Conservation (phyloP, 352 stramenopile genomes). For the Aphanomyces invadans region DNA sequence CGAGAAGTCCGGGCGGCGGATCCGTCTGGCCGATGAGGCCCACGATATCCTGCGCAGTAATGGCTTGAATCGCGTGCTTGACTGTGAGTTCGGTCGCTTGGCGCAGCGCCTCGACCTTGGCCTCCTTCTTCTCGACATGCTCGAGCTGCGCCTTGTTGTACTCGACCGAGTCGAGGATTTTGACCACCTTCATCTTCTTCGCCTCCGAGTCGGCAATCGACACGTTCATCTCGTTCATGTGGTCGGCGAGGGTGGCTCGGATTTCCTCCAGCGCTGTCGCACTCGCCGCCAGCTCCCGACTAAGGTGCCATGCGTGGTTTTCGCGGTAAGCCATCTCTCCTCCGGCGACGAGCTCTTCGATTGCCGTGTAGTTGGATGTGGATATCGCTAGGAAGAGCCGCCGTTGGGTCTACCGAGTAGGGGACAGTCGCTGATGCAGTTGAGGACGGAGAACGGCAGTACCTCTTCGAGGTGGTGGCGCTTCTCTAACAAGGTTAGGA, state of each 20-base stretch:
- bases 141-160: conserved; percentile 48
- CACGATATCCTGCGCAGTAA: conserved; percentile 70
- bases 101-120: conserved; percentile 35
- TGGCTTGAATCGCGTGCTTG: conserved; percentile 47
- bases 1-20: conserved; percentile 39
- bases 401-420: conserved; percentile 34
- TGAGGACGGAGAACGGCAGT: not conserved
- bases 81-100: conserved; percentile 32
- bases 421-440: not conserved
- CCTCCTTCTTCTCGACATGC: conserved; percentile 44
- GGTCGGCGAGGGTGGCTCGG: conserved; percentile 34
- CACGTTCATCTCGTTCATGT: conserved; percentile 48
- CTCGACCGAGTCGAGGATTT: conserved; percentile 46
- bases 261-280: conserved; percentile 23
- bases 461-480: not conserved
- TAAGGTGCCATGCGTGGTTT: conserved; percentile 19
- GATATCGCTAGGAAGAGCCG: conserved; percentile 58
- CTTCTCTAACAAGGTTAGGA: not conserved
- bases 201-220: conserved; percentile 66
- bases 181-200: conserved; percentile 39
- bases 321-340: conserved; percentile 22
- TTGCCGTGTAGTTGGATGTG: conserved; percentile 53
- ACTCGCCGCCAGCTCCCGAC: conserved; percentile 26
- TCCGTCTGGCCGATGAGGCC: conserved; percentile 49
- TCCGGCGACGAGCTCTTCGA: conserved; percentile 10